Base-by-base conservation (phyloP, 2,329 filamentous ascomycete species). In the Pseudogymnoascus sp. region DNA sequence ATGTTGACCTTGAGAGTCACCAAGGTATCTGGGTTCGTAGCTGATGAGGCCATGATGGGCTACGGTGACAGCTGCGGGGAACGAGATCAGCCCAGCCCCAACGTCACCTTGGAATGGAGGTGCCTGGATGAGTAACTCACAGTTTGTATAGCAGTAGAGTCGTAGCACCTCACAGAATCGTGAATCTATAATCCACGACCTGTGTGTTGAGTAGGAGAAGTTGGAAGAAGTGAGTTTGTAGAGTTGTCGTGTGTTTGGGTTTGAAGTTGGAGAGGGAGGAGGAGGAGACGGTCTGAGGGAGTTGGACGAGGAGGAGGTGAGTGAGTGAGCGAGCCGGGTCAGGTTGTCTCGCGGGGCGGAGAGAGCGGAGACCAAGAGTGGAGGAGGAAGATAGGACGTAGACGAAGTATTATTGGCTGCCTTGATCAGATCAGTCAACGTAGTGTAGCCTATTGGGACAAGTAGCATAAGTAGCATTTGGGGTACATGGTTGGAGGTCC, bases 1-100 rank as follows among this genome's bases (percentile, higher is more conserved):
- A 89, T 86, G 72, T 85, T 84, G 73, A 96, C 83, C 81, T 98
- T 98, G 78, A 97, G 81, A 68, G 89, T 91, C 59, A 60, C 89
- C 68, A 85, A 79, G 61, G 89, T 91, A 66, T 92, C 89, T 63
- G 85, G 83, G 61, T 73, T 72, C 6, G 71, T 69, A 26, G 71
- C 62, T 11, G 68, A 63, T 40, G 68, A 66, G 19, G 72, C 71
- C 72, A 74, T 74, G 66, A 66, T 66, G 67, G 62, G 62, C 24
- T 60, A 33, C 14, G 50, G 16, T 33, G 50, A 33, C 50, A 60
- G 33, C 59, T 60, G 59, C 19, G 59, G 59, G 59, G 37, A 38
- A 60, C 8, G n/a, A 6, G 59, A 41, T 60, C 59, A 60, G 59
- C 33, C 37, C 59, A 38, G 59, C 33, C 59, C 22, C 59, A 60